These are phyloP conservation scores for Stephanodiscus triporus DNA, from an alignment of 108 stramenopile species.

Conservation along the genomic window DNA sequence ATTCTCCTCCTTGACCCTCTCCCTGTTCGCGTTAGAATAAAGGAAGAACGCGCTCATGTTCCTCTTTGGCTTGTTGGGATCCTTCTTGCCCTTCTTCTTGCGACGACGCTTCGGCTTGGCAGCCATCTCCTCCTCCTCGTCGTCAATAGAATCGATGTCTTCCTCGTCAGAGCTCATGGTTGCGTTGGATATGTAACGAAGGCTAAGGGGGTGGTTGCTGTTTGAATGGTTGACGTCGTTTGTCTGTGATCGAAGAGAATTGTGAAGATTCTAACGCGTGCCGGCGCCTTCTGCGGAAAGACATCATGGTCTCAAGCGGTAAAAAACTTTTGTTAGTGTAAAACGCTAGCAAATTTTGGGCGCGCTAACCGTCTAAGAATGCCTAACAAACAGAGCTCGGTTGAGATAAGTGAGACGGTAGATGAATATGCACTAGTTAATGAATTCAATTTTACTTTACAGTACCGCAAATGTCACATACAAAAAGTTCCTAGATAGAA, in stretches of 20 bases:
- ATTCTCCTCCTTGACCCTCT: slow-evolving; percentile 70
- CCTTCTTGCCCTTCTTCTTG: slow-evolving; percentile 43
- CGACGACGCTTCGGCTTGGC: slow-evolving; percentile 33
- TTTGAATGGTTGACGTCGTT: neutral
- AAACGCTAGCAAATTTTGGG: slow-evolving; percentile 9
- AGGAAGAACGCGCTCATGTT: slow-evolving; percentile 88
- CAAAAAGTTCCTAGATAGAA: too few relatives aligned
- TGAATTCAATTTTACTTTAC: too few relatives aligned
- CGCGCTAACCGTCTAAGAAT: neutral
- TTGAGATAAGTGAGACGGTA: too few relatives aligned
- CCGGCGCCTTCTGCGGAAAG: slow-evolving; percentile 1
- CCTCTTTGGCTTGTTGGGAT: slow-evolving; percentile 72
- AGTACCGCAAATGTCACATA: too few relatives aligned
- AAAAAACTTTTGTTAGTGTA: slow-evolving; percentile 17
- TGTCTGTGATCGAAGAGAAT: neutral
- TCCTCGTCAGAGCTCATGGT: slow-evolving; percentile 48
- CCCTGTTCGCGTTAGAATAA: slow-evolving; percentile 76
- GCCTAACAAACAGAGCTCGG: too few relatives aligned
- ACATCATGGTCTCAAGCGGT: slow-evolving; percentile 4
- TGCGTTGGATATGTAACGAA: neutral
- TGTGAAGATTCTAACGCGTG: neutral
- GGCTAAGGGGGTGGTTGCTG: neutral
- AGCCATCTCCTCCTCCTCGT: slow-evolving; percentile 30
- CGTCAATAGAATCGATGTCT: slow-evolving; percentile 39
- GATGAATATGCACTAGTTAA: too few relatives aligned